These are phyloP conservation scores for Biscogniauxia sp. DNA, from an alignment of 2,329 filamentous ascomycete species.

Conservation along the genomic window DNA sequence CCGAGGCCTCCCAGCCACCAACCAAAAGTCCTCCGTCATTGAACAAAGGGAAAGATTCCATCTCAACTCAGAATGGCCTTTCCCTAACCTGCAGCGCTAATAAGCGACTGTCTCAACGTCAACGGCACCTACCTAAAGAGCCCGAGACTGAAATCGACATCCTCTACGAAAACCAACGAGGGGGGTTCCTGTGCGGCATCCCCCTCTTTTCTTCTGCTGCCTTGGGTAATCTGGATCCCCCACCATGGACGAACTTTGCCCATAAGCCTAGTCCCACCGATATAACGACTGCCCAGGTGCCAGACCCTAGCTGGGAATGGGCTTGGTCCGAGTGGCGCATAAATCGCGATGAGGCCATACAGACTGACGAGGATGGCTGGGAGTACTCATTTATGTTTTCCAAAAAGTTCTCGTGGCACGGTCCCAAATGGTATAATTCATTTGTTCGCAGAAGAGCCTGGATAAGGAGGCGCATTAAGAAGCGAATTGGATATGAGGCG, in stretches of 20 bases:
- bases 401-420: conserved; percentile 78
- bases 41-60: conserved; percentile 2
- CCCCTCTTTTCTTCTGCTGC: conserved; percentile 87
- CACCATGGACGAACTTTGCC: conserved; percentile 77
- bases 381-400: conserved; percentile 90
- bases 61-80: conserved; percentile 8
- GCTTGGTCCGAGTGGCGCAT: conserved; percentile 65
- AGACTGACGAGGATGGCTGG: conserved; percentile 82
- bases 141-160: conserved; percentile 70
- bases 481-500: conserved; percentile 42
- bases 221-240: conserved; percentile 79
- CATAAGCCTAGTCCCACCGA: conserved; percentile 60
- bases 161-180: conserved; percentile 93
- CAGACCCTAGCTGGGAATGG: conserved; percentile 96
- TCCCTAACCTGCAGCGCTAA: conserved; percentile 5
- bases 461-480: conserved; percentile 76
- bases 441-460: conserved; percentile 90
- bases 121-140: conserved; percentile 19
- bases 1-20: conserved; percentile 9
- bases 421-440: conserved; percentile 87
- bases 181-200: conserved; percentile 83
- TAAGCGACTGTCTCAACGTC: conserved; percentile 6
- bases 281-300: conserved; percentile 85
- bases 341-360: conserved; percentile 69
- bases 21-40: conserved; percentile 3